Conservation (phyloP, 306 rosid genomes). For the Vigna hirtella region DNA sequence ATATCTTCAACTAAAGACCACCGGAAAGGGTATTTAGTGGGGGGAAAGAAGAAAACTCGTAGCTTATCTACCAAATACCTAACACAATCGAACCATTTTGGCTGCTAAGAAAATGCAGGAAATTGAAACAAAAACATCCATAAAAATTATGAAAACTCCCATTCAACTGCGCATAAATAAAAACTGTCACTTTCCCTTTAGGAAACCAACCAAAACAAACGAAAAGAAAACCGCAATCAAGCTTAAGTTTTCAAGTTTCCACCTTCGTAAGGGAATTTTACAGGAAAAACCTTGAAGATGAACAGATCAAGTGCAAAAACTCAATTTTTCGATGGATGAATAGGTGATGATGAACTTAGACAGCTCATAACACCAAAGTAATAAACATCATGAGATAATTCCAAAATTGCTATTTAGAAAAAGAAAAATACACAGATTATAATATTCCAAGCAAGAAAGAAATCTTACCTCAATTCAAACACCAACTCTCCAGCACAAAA, state of each 20-base stretch:
- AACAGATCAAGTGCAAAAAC: slow-evolving; percentile 48
- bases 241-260: slow-evolving; percentile 11
- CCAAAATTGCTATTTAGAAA: not conserved
- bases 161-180: slow-evolving; percentile 20
- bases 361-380: not conserved
- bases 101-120: slow-evolving; percentile 42
- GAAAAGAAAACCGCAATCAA: not conserved
- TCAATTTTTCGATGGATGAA: slow-evolving; percentile 3
- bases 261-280: slow-evolving; percentile 16
- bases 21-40: slow-evolving; percentile 21
- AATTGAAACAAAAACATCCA: slow-evolving; percentile 37
- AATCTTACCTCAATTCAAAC: slow-evolving; percentile 47
- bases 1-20: slow-evolving; percentile 39
- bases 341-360: not conserved
- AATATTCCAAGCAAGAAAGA: slow-evolving; percentile 15
- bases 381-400: not conserved
- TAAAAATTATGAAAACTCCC: slow-evolving; percentile 14
- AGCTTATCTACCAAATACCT: slow-evolving; percentile 69
- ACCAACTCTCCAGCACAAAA: slow-evolving; percentile 1
- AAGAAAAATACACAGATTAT: not conserved
- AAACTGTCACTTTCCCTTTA: not conserved
- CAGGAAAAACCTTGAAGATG: slow-evolving; percentile 22
- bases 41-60: slow-evolving; percentile 37
- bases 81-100: slow-evolving; percentile 44
- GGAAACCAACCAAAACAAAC: not conserved